Percentiles rank a stretch among this genome's conserved stretches.
Evolutionary conservation across 352 stramenopile genomes (phyloP).

Genomic region (Thraustotheca clavata): DNA sequence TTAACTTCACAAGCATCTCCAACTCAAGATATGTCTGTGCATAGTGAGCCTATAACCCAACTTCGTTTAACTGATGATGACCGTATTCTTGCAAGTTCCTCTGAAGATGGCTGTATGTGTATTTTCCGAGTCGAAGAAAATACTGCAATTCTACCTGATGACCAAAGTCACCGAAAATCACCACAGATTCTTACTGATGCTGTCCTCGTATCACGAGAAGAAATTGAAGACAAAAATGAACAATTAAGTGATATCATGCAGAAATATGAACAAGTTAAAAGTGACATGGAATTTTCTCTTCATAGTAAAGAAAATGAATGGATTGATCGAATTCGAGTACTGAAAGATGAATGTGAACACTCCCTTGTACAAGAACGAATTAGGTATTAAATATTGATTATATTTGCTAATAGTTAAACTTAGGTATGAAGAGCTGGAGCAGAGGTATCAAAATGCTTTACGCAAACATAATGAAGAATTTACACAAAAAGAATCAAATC

Average conservation of each 20-base stretch:
- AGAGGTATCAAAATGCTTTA: slow-evolving; percentile 49
- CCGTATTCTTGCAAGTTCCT: slow-evolving; percentile 37
- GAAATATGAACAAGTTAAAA: slow-evolving; percentile 66
- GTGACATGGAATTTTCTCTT: slow-evolving; percentile 74
- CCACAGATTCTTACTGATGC: slow-evolving; percentile 31
- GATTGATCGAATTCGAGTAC: slow-evolving; percentile 64
- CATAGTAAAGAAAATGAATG: slow-evolving; percentile 84
- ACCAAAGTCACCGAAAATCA: slow-evolving; percentile 20
- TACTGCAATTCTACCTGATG: slow-evolving; percentile 13
- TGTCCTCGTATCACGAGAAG: slow-evolving; percentile 61
- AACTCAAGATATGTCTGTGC: slow-evolving; percentile 39
- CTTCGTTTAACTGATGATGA: slow-evolving; percentile 68
- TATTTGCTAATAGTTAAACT: too few species aligned
- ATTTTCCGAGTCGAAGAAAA: slow-evolving; percentile 44
- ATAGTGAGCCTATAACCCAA: slow-evolving; percentile 52
- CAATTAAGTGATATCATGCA: slow-evolving; percentile 41
- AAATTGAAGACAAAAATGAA: slow-evolving; percentile 54
- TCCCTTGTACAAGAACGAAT: slow-evolving; percentile 67
- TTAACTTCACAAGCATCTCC: slow-evolving; percentile 29
- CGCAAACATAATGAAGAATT: slow-evolving; percentile 76
- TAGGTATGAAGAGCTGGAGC: slow-evolving; percentile 69
- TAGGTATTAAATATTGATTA: slow-evolving; percentile 18
- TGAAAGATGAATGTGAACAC: slow-evolving; percentile 71
- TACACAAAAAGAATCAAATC: slow-evolving; percentile 55
- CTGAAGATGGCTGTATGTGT: slow-evolving; percentile 52